Percentiles rank a stretch among this genome's conserved stretches.
phyloP scores from a whole-genome alignment of 2,329 filamentous ascomycete genomes.

The Zymoseptoria brevis region DNA sequence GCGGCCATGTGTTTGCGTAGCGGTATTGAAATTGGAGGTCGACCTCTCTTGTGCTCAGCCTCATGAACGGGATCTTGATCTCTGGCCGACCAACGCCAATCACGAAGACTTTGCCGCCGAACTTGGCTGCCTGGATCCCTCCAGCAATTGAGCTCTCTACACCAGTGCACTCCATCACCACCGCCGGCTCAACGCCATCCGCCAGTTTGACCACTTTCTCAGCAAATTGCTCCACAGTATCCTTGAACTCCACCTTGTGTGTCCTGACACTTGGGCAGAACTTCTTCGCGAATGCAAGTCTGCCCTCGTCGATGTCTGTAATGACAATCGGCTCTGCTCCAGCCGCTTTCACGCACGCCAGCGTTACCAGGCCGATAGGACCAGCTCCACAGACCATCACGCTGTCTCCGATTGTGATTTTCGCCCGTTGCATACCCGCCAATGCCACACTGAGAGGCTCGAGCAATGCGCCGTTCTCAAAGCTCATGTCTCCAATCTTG shows the following conservation, averaged over 20 bases:
- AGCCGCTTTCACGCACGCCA: constrained; percentile 75
- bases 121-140: constrained; percentile 84
- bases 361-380: constrained; percentile 83
- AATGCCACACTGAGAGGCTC: constrained; percentile 87
- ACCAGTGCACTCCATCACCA: constrained; percentile 88
- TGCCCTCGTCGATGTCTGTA: constrained; percentile 85
- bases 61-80: constrained; percentile 94
- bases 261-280: constrained; percentile 73
- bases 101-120: constrained; percentile 94
- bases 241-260: constrained; percentile 61
- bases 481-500: constrained; percentile 88
- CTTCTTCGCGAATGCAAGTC: constrained; percentile 75
- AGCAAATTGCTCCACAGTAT: constrained; percentile 63
- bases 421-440: constrained; percentile 76
- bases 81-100: constrained; percentile 94
- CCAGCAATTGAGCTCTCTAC: constrained; percentile 81
- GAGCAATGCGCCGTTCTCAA: constrained; percentile 80
- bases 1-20: constrained; percentile 93
- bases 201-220: constrained; percentile 61
- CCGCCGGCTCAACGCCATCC: constrained; percentile 69
- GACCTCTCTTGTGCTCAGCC: constrained; percentile 80
- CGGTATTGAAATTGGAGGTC: constrained; percentile 96
- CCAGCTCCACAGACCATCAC: constrained; percentile 87
- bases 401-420: constrained; percentile 73
- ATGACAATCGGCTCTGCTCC: constrained; percentile 88